Evolutionary conservation across 371 early-diverging fungal genomes (phyloP).

Genomic region (Mucor ambiguus): DNA sequence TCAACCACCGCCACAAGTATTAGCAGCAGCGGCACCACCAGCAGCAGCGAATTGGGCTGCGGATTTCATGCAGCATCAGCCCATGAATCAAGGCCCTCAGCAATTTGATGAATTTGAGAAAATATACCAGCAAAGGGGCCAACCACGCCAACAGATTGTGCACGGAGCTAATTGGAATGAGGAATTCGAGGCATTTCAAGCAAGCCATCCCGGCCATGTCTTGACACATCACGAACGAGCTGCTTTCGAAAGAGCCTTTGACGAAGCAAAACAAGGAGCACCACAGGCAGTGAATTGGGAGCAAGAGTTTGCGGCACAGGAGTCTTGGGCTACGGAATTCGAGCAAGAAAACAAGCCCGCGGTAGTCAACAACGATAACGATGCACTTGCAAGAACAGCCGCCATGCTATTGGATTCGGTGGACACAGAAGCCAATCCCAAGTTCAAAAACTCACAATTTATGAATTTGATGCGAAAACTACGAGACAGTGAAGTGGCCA

Average conservation of each 20-base stretch:
- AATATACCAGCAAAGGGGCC: constrained; percentile 47
- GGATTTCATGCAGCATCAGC: constrained; percentile 67
- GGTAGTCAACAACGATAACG: constrained; percentile 47
- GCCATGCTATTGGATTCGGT: constrained; percentile 82
- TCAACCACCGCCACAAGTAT: constrained; percentile 19
- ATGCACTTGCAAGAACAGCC: constrained; percentile 83
- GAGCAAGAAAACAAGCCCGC: constrained; percentile 18
- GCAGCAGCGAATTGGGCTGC: constrained; percentile 59
- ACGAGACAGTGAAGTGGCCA: constrained; percentile 82
- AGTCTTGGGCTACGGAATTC: constrained; percentile 61
- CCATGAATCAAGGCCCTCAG: constrained; percentile 40
- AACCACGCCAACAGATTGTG: constrained; percentile 12
- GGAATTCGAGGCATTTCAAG: constrained; percentile 44
- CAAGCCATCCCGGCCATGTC: constrained; percentile 9
- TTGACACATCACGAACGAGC: constrained; percentile 16
- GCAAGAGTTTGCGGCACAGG: constrained; percentile 56
- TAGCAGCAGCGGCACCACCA: constrained; percentile 4
- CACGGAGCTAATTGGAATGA: constrained; percentile 43
- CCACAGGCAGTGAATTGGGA: constrained; percentile 47
- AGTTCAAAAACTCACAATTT: constrained; percentile 91
- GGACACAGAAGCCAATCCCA: constrained; percentile 76
- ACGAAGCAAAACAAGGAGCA: constrained; percentile 53
- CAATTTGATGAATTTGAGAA: constrained; percentile 74
- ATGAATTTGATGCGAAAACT: constrained; percentile 88
- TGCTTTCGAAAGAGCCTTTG: constrained; percentile 79